Percentiles rank a stretch among this genome's conserved stretches.
These are phyloP conservation scores for Boletus reticulatus DNA, from an alignment of 768 basidiomycete species.

Conservation along the genomic window DNA sequence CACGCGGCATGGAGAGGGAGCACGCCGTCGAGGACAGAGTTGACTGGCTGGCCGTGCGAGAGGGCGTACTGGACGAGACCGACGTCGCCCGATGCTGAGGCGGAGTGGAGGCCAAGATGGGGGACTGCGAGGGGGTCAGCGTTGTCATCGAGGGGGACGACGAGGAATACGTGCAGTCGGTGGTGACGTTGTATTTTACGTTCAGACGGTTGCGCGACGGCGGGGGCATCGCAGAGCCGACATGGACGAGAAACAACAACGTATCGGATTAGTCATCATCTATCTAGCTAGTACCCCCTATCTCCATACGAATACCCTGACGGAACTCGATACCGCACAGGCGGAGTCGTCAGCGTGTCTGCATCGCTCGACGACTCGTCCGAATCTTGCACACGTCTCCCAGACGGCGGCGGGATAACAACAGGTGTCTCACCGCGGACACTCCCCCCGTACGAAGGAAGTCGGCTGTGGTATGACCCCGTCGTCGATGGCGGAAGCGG, in stretches of 20 bases:
- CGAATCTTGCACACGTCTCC: slow-evolving; percentile 18
- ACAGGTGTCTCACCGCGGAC: slow-evolving; percentile 5
- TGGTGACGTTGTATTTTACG: slow-evolving; percentile 51
- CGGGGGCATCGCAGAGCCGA: slow-evolving; percentile 28
- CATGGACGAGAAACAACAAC: not conserved
- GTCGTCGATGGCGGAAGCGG: slow-evolving; percentile 32
- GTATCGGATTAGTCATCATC: slow-evolving; percentile 14
- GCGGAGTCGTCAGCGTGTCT: slow-evolving; percentile 37
- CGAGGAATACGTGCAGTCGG: slow-evolving; percentile 43
- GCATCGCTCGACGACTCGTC: slow-evolving; percentile 33
- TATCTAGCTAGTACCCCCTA: not conserved
- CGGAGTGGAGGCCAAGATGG: slow-evolving; percentile 73
- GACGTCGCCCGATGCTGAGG: slow-evolving; percentile 82
- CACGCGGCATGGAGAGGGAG: slow-evolving; percentile 96
- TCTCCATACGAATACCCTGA: too few relatives aligned
- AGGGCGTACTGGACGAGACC: slow-evolving; percentile 93
- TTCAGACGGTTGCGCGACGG: slow-evolving; percentile 40
- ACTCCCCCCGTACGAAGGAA: slow-evolving; percentile 17
- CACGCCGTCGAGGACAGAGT: slow-evolving; percentile 93
- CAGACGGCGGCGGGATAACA: slow-evolving; percentile 31
- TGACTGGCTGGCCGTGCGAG: slow-evolving; percentile 92
- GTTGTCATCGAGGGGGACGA: too few relatives aligned
- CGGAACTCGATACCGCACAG: slow-evolving; percentile 3
- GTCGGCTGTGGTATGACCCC: slow-evolving; percentile 23
- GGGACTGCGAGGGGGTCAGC: slow-evolving; percentile 47